phyloP scores from a whole-genome alignment of 1,139 yeast species.

The Candida mesenterica region DNA sequence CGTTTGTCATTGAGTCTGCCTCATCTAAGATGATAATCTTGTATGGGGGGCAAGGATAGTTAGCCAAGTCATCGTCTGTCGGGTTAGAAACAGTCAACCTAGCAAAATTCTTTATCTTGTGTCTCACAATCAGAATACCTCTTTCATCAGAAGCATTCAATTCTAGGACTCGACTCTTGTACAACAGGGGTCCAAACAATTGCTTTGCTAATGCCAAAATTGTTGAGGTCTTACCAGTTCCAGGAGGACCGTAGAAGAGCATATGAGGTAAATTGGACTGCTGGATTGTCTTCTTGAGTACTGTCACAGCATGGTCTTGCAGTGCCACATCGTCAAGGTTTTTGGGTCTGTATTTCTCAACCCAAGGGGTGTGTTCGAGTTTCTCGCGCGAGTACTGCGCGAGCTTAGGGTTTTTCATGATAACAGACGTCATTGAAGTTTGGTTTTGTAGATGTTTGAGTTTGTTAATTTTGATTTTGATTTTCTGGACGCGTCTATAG shows the following conservation, averaged over 20 bases:
- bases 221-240: conserved; percentile 95
- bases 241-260: conserved; percentile 97
- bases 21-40: conserved; percentile 86
- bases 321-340: conserved; percentile 83
- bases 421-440: conserved; percentile 16
- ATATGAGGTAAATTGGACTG: conserved; percentile 90
- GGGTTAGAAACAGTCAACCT: conserved; percentile 84
- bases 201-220: conserved; percentile 85
- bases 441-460: too few species aligned
- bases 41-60: conserved; percentile 93
- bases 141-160: conserved; percentile 96
- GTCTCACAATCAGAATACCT: conserved; percentile 91
- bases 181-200: conserved; percentile 68
- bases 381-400: conserved; percentile 41
- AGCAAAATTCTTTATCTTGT: conserved; percentile 90
- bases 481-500: not conserved
- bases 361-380: conserved; percentile 68
- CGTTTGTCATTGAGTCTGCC: conserved; percentile 98
- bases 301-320: conserved; percentile 85
- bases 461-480: too few species aligned
- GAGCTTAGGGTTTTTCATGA: conserved; percentile 18
- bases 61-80: conserved; percentile 56
- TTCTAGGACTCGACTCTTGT: conserved; percentile 79
- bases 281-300: conserved; percentile 73
- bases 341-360: conserved; percentile 81